These are phyloP conservation scores for Fusarium udum DNA, from an alignment of 2,329 filamentous ascomycete species.

Conservation along the genomic window DNA sequence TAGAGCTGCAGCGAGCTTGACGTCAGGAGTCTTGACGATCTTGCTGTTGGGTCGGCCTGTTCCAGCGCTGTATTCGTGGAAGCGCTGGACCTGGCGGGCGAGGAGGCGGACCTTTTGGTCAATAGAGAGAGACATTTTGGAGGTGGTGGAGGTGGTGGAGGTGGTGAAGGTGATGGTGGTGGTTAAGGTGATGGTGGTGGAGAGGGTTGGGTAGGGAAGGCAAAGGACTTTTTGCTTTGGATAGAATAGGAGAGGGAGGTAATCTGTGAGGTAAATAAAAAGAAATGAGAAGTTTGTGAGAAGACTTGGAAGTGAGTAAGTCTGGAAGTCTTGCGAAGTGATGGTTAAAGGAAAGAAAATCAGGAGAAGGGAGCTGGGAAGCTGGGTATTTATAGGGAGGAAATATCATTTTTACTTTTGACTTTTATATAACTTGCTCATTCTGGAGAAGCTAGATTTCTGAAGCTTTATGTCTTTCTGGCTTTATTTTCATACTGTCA, in stretches of 20 bases:
- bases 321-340: accelerated
- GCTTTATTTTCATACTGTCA: accelerated
- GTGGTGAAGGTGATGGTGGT: too few relatives aligned
- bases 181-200: too few relatives aligned
- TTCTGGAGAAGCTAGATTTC: accelerated
- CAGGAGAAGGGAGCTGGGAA: neutral
- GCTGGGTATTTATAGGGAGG: neutral
- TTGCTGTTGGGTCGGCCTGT: neutral
- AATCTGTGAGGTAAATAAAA: too few relatives aligned
- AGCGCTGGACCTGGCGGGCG: neutral
- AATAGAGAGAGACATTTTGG: neutral
- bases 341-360: neutral
- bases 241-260: accelerated
- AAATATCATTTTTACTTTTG: neutral
- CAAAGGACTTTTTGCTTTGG: accelerated
- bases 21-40: neutral
- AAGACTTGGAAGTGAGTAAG: neutral
- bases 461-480: accelerated
- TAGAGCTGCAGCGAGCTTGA: neutral
- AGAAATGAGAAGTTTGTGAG: accelerated
- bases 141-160: too few relatives aligned
- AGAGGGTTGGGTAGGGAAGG: neutral
- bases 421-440: accelerated
- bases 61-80: neutral
- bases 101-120: neutral